Conservation (phyloP, 2,329 filamentous ascomycete species). For the Pseudogymnoascus verrucosus region DNA sequence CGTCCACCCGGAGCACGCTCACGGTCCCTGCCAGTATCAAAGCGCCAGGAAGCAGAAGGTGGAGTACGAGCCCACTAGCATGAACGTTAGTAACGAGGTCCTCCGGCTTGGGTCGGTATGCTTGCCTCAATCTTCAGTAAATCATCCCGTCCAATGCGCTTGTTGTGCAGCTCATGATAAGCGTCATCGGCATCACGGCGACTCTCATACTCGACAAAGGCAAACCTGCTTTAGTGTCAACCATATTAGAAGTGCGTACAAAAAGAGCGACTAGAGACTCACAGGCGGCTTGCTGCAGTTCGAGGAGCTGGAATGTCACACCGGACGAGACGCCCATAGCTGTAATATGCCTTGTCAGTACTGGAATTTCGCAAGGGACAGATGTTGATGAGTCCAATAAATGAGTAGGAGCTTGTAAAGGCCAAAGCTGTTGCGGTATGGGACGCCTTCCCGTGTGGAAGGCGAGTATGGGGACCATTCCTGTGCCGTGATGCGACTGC, state of each 20-base stretch:
- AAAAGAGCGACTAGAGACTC: conserved; percentile 39
- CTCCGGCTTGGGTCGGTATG: conserved; percentile 11
- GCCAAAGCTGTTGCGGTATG: conserved; percentile 14
- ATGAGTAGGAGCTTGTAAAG: conserved; percentile 15
- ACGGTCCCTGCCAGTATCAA: conserved; percentile 81
- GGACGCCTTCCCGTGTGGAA: conserved; percentile 17
- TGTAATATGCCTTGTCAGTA: conserved; percentile 36
- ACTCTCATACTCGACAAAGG: conserved; percentile 98
- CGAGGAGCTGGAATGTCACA: conserved; percentile 97
- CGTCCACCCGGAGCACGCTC: conserved; percentile 46
- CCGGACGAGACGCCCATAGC: conserved; percentile 94
- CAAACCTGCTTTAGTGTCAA: conserved; percentile 58
- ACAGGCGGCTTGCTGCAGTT: conserved; percentile 91
- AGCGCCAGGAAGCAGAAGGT: conserved; percentile 95
- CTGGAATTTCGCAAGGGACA: conserved; percentile 14
- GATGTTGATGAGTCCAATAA: conserved; percentile 10
- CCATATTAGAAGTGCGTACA: conserved; percentile 25
- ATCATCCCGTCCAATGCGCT: conserved; percentile 92
- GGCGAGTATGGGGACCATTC: conserved; percentile 9
- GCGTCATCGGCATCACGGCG: conserved; percentile 97
- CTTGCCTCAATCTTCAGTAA: conserved; percentile 93
- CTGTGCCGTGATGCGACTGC: conserved; percentile 24
- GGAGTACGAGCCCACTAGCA: conserved; percentile 92
- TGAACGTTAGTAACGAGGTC: background rate
- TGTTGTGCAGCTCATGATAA: conserved; percentile 99